phyloP scores from a whole-genome alignment of 1,139 yeast species.

The Blastobotrys petasosporus region DNA sequence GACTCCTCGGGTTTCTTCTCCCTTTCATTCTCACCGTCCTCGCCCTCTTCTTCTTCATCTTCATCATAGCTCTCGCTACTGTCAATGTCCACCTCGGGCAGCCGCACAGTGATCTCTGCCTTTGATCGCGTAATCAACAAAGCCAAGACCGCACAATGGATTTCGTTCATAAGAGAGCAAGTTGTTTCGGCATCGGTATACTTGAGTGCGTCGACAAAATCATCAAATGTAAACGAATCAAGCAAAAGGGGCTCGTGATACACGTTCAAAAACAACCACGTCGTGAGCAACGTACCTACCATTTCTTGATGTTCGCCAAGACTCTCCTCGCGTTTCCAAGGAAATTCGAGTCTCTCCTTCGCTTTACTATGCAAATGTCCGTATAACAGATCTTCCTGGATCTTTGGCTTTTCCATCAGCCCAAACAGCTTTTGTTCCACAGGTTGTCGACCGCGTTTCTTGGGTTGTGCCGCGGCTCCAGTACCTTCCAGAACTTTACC shows the following conservation, averaged over 20 bases:
- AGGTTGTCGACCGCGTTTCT: conserved; percentile 8
- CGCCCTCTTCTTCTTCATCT: conserved; percentile 33
- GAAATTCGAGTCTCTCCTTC: conserved; percentile 9
- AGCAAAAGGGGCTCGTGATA: conserved; percentile 58
- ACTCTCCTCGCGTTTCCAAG: conserved; percentile 11
- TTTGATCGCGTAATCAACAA: conserved; percentile 26
- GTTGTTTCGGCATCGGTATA: conserved; percentile 41
- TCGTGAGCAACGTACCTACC: conserved; percentile 41
- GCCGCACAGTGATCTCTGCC: conserved; percentile 33
- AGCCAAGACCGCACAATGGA: conserved; percentile 53
- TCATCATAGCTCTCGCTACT: conserved; percentile 19
- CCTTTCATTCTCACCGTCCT: conserved; percentile 22
- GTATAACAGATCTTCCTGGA: conserved; percentile 24
- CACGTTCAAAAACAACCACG: conserved; percentile 71
- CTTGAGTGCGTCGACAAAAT: conserved; percentile 58
- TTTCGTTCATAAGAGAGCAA: conserved; percentile 59
- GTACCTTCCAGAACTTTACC: not conserved
- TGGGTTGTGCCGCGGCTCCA: not conserved
- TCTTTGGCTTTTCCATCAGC: conserved; percentile 14
- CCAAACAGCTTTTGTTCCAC: not conserved
- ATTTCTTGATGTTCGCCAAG: conserved; percentile 13
- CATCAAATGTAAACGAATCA: conserved; percentile 77
- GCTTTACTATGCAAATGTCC: conserved; percentile 14
- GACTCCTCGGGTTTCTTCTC: conserved; percentile 14
- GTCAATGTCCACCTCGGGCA: conserved; percentile 35